Conservation (phyloP, 73 alveolate genomes). For the Paramecium tetraurelia region DNA sequence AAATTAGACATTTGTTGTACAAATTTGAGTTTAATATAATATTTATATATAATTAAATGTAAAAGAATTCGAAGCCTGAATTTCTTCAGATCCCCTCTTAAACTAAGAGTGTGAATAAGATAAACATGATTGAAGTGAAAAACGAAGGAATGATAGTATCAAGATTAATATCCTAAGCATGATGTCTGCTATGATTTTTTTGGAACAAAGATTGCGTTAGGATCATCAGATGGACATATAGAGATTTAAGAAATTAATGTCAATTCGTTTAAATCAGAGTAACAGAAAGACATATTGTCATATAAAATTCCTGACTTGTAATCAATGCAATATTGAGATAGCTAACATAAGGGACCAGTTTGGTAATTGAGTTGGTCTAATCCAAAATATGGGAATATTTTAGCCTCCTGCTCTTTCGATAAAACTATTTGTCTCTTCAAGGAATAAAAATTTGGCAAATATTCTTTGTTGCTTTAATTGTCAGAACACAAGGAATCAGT, state of each 20-base stretch:
- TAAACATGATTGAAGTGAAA: background rate
- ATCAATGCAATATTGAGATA: background rate
- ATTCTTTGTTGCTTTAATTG: background rate
- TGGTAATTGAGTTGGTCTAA: constrained; percentile 75
- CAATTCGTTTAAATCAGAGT: background rate
- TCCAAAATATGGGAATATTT: constrained; percentile 70
- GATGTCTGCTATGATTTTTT: constrained; percentile 73
- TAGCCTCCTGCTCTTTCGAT: constrained; percentile 78
- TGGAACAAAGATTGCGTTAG: constrained; percentile 71
- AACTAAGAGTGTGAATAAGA: constrained; percentile 13
- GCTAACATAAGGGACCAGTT: constrained; percentile 68
- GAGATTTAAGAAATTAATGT: constrained; percentile 9
- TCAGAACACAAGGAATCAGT: background rate
- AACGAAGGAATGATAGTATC: constrained; percentile 45
- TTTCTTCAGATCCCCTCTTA: background rate
- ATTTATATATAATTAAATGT: background rate
- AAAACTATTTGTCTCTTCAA: constrained; percentile 59
- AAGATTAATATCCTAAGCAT: background rate
- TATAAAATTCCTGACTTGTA: background rate
- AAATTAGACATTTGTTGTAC: background rate
- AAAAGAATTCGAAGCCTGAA: background rate
- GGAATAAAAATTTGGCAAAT: background rate
- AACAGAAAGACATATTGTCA: background rate
- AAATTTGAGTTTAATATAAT: background rate
- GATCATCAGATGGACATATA: constrained; percentile 65